Evolutionary conservation across 1,284 basidiomycete species (phyloP), one percentile per base, ranked within the genome.

Genomic region (Pascua sp.): DNA sequence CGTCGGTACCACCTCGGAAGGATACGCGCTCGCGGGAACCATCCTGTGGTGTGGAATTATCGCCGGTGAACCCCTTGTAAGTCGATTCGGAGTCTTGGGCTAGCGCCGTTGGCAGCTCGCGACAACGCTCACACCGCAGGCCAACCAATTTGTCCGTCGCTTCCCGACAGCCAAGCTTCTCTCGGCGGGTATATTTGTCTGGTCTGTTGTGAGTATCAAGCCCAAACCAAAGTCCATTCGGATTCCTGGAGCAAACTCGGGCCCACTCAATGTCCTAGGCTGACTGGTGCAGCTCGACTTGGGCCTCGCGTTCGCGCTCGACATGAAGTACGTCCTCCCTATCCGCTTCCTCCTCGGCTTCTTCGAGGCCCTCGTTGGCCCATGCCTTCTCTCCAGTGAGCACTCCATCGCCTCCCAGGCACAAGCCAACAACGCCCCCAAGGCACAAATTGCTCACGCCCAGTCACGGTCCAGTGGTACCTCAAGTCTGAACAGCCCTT

Each of bases 231-330:
- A 32, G 24, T 32, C 24, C 24, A 32, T 32, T 32, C 24, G 24
- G 24, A 7, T 32, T 32, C 24, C 7, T 32, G 24, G 24, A 32
- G 24, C 24, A 32, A 32, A 32, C 24, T 32, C 24, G 24, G 7
- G 24, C 24, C 24, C 24, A 32, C 24, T 32, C 24, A 32, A 32
- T 32, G 24, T 32, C 24, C 24, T 32, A 32, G 24, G 7, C 24
- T 32, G 24, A 32, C 24, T 4, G 24, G 24, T 7, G 24, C 24
- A 8, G 16, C 55, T 46, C 18, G 18, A 45, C 41, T 60, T 91
- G 12, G 90, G 89, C 0, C 75, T 91, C 10, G 69, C 86, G 1
- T 91, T 92, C 72, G 86, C 85, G 0, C 78, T 91, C 17, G 89
- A 49, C 41, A 57, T 69, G 16, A 86, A 0, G 87, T 89, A 73